Base-by-base conservation (phyloP, 2,329 filamentous ascomycete species). In the Colletotrichum godetiae region DNA sequence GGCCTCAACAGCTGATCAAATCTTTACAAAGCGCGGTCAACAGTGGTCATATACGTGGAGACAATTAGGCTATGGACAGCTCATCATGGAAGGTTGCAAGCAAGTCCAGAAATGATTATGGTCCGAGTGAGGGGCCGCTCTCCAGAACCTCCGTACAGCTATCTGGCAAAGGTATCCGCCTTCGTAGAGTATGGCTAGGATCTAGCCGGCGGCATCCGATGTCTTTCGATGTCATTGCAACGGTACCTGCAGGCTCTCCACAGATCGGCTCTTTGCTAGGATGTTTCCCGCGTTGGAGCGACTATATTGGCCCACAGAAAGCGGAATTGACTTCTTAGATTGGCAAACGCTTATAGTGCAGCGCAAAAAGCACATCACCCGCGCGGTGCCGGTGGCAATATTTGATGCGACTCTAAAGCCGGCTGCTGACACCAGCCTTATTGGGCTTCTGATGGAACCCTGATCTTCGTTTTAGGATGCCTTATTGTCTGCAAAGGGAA, bases 11-110 rank as follows among this genome's bases (percentile, higher is more conserved):
- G 37, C 37, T 42, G 37, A 42, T 42, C 37, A 42, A 42, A 42
- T 42, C 15, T 52, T 66, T 11, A 66, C 63, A 66, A 66, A 66
- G 63, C 63, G 57, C 42, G n/a, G 0, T 1, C 29, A 42, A 37
- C 22, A 52, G 24, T 57, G 53, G 63, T 66, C 27, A 33, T 31
- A 22, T 57, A 42, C 37, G 52, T 66, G 62, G 62, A 46, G 62
- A 46, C 24, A 24, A 27, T 29, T 31, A 37, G 37, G 31, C 49
- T 42, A 22, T 29, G 29, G 46, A 33, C 49, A 57, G 49, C n/a
- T 31, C 52, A 66, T 42, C 31, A 46, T 11, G 24, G 11, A 57
- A 24, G 33, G 33, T 66, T 57, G 29, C 53, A 42, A 57, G 8
- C 24, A 46, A 19, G 11, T n/a, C 15, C 24, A 35, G 52, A 57